Evolutionary conservation across 768 basidiomycete genomes (phyloP).

Genomic region (Hygrocybe coccinea): DNA sequence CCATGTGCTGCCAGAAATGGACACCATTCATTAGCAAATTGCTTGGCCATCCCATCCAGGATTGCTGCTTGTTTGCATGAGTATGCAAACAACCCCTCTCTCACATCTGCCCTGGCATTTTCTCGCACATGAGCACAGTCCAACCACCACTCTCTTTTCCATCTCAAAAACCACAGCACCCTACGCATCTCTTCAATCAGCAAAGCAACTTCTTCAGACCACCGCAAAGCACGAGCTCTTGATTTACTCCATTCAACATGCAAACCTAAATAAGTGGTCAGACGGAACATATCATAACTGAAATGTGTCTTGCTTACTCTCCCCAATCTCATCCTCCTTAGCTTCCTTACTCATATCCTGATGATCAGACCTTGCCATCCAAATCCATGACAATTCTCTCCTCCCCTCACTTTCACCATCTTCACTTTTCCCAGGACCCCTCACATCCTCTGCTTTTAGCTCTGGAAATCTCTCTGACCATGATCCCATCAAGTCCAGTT

Average conservation of each 20-base stretch:
- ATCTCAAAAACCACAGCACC: constrained; percentile 14
- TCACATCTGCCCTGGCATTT: background rate
- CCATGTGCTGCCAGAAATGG: background rate
- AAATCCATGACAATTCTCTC: background rate
- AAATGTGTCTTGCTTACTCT: background rate
- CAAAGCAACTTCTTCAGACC: constrained; percentile 22
- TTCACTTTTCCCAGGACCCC: background rate
- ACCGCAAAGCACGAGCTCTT: constrained; percentile 15
- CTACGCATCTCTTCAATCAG: constrained; percentile 29
- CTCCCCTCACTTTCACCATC: too few relatives aligned
- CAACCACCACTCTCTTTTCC: constrained; percentile 13
- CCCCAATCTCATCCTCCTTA: background rate
- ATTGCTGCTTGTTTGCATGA: constrained; percentile 4
- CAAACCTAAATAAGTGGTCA: constrained; percentile 4
- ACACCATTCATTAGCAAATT: constrained; percentile 1
- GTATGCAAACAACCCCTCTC: constrained; percentile 8
- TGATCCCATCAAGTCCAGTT: background rate
- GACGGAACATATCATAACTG: constrained; percentile 4
- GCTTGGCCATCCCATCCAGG: background rate
- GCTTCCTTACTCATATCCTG: background rate
- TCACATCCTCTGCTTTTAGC: too few relatives aligned
- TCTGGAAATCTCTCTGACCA: background rate
- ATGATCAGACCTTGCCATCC: background rate
- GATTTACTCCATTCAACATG: constrained; percentile 22
- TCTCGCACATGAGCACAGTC: background rate